phyloP scores from a whole-genome alignment of 495 filamentous ascomycete genomes.

The Pseudevernia furfuracea region DNA sequence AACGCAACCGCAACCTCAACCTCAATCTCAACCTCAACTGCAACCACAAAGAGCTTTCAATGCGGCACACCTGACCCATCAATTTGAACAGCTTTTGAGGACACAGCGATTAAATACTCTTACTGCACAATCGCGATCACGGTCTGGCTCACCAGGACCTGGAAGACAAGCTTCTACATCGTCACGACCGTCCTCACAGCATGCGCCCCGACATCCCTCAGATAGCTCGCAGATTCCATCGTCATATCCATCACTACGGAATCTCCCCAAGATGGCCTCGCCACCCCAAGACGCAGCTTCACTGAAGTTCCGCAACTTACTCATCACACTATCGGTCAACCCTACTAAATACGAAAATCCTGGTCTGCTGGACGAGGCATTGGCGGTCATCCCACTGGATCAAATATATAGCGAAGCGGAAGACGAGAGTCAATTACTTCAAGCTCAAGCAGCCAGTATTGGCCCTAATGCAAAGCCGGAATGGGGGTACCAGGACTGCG shows the following conservation, averaged over 20 bases:
- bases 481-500: conserved; percentile 99
- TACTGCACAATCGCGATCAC: conserved; percentile 47
- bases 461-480: conserved; percentile 68
- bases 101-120: conserved; percentile 73
- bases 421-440: conserved; percentile 79
- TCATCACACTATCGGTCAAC: conserved; percentile 72
- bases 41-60: conserved; percentile 31
- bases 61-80: conserved; percentile 45
- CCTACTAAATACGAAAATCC: conserved; percentile 96
- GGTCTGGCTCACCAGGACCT: conserved; percentile 30
- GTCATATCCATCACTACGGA: conserved; percentile 59
- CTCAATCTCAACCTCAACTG: background rate
- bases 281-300: conserved; percentile 67
- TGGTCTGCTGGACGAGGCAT: conserved; percentile 86
- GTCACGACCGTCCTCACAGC: conserved; percentile 32
- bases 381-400: conserved; percentile 79
- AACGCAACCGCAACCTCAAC: background rate
- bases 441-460: conserved; percentile 78
- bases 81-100: conserved; percentile 72
- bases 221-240: conserved; percentile 40
- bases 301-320: conserved; percentile 73
- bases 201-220: conserved; percentile 33
- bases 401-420: conserved; percentile 89
- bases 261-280: conserved; percentile 72
- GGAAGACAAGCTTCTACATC: conserved; percentile 23